These are phyloP conservation scores for Ascoidea asiatica DNA, from an alignment of 805 yeast species.

Conservation along the genomic window DNA sequence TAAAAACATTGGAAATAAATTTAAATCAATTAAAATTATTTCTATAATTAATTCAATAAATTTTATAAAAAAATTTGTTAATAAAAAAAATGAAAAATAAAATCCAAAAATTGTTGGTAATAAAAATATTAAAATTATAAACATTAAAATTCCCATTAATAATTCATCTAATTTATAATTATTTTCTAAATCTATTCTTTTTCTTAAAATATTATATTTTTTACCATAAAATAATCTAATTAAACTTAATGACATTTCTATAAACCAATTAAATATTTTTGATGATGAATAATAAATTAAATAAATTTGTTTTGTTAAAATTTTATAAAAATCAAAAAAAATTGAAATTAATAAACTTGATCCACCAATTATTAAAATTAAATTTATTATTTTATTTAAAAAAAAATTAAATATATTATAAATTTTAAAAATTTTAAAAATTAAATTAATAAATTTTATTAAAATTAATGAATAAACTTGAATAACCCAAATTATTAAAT, in stretches of 20 bases:
- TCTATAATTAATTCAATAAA: constrained; percentile 42
- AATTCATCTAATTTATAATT: constrained; percentile 79
- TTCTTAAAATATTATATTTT: constrained; percentile 70
- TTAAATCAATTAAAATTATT: constrained; percentile 45
- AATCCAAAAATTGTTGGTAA: constrained; percentile 84
- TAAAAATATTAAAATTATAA: constrained; percentile 64
- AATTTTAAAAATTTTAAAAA: not conserved
- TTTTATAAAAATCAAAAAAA: constrained; percentile 46
- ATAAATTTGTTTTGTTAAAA: constrained; percentile 58
- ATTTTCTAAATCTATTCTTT: constrained; percentile 67
- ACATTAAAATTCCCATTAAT: constrained; percentile 76
- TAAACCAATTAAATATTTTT: constrained; percentile 65
- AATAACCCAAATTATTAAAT: constrained; percentile 74
- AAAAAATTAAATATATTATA: constrained; percentile 1
- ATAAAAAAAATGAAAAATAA: constrained; percentile 54
- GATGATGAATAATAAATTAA: constrained; percentile 72
- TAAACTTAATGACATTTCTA: constrained; percentile 53
- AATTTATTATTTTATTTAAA: constrained; percentile 15
- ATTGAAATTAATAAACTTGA: constrained; percentile 56
- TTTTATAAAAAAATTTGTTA: too few relatives aligned
- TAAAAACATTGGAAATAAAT: constrained; percentile 82
- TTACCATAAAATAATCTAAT: constrained; percentile 82
- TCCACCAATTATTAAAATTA: constrained; percentile 24
- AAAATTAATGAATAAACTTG: constrained; percentile 36
- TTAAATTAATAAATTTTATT: not conserved